Conservation (phyloP, 768 basidiomycete species). For the Phanerochaete sordida region DNA sequence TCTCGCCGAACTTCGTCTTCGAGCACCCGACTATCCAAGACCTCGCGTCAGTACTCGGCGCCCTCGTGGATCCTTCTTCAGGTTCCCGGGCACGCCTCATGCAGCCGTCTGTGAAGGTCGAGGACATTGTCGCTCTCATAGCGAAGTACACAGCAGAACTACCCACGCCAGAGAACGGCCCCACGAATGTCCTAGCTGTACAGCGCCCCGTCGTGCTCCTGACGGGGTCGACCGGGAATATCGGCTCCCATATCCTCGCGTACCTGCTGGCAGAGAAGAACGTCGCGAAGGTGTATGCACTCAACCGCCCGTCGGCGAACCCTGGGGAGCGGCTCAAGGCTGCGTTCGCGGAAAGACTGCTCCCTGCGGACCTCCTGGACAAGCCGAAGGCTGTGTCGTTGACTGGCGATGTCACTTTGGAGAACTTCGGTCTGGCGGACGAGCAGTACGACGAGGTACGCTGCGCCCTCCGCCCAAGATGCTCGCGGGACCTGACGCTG, state of each 20-base stretch:
- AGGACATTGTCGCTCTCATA: not conserved
- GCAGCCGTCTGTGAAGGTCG: not conserved
- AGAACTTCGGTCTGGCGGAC: not conserved
- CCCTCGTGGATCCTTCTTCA: not conserved
- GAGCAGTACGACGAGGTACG: not conserved
- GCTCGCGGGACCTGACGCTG: not conserved
- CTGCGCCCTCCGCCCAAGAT: not conserved
- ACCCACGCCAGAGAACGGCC: not conserved
- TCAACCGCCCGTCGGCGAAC: not conserved
- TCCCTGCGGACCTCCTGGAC: not conserved
- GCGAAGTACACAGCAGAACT: slow-evolving; percentile 4
- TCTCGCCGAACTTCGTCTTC: slow-evolving; percentile 6
- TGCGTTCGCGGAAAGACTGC: not conserved
- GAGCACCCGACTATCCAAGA: slow-evolving; percentile 1
- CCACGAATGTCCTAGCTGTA: not conserved
- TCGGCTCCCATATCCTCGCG: slow-evolving; percentile 12
- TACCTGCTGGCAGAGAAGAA: not conserved
- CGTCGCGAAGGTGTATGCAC: slow-evolving; percentile 2
- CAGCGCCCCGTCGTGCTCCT: slow-evolving; percentile 2
- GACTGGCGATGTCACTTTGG: not conserved
- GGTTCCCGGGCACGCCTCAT: not conserved
- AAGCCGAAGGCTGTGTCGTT: not conserved
- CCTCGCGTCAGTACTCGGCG: not conserved
- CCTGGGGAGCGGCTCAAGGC: not conserved
- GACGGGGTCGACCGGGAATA: slow-evolving; percentile 11